Base-by-base conservation (phyloP, 2,329 filamentous ascomycete genomes). In the Domatiomyces catenatus region DNA sequence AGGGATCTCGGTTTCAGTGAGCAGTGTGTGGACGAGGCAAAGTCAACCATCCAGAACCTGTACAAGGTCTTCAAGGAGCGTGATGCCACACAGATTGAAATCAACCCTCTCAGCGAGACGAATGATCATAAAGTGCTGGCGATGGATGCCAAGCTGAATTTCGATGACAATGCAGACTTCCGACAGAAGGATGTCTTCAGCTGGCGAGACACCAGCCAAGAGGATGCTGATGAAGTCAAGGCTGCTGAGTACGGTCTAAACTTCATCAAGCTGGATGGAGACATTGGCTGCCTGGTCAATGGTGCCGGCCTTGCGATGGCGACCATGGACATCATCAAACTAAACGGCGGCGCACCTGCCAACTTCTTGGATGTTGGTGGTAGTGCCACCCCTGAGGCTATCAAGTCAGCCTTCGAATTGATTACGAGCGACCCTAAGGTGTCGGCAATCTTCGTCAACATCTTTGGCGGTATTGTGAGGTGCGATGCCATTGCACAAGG, bases 241-340 rank as follows among this genome's bases (percentile, higher is more conserved):
- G 92, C 92, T 63, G 89, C 89, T 64, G 76, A 94, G 78, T 64
- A 73, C 60, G 87, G 87, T 64, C 81, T 98, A 61, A 98, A 98
- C 81, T 98, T 98, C 76, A 98, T 98, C 79, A 98, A 98, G 81
- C 84, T 98, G 55, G 92, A 96, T 67, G 92, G 92, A 68, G 92
- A 98, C 68, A 98, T 98, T 68, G 92, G 92, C 71, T 98, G 92
- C 52, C 22, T 58, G 62, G 92, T 98, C 75, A 98, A 98, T 75
- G 92, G 92, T 68, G 92, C 92, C 64, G 92, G 92, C 75, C 84
- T 98, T 60, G 92, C 92, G 72, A 98, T 98, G 92, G 92, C 92
- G 57, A 98, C 92, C 68, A 98, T 98, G 92, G 92, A 98, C 71
- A 96, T 98, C 71, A 98, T 98, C 80, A 96, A 98, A 81, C 80